Conservation (phyloP, 2,329 filamentous ascomycete genomes). For the Trichoderma brevicompactum region DNA sequence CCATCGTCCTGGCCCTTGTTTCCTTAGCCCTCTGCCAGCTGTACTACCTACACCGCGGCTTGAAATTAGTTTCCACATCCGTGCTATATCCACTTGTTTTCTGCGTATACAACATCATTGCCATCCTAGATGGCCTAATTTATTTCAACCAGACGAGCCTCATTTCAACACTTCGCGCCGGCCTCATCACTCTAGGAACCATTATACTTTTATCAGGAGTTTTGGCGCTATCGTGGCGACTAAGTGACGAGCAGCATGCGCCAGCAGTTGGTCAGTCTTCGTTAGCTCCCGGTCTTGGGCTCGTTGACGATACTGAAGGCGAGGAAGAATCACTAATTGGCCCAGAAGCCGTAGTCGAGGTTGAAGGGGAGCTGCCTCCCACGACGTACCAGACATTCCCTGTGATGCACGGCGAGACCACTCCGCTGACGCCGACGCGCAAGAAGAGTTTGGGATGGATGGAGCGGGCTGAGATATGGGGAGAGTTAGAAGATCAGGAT, state of each 20-base stretch:
- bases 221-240: slow-evolving; percentile 88
- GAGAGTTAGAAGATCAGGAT: slow-evolving; percentile 78
- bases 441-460: slow-evolving; percentile 60
- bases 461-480: slow-evolving; percentile 83
- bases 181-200: slow-evolving; percentile 84
- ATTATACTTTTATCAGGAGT: slow-evolving; percentile 85
- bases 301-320: slow-evolving; percentile 70
- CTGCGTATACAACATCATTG: slow-evolving; percentile 98
- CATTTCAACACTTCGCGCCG: slow-evolving; percentile 74
- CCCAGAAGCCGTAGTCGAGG: slow-evolving; percentile 50
- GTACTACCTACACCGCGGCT: slow-evolving; percentile 90
- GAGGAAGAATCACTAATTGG: slow-evolving; percentile 62
- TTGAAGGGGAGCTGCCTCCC: slow-evolving; percentile 44
- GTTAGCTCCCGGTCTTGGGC: slow-evolving; percentile 79
- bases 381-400: slow-evolving; percentile 55
- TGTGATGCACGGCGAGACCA: slow-evolving; percentile 44
- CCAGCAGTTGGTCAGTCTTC: slow-evolving; percentile 67
- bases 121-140: slow-evolving; percentile 94
- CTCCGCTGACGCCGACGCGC: slow-evolving; percentile 47
- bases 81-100: slow-evolving; percentile 97
- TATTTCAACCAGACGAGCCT: slow-evolving; percentile 91
- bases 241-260: slow-evolving; percentile 75
- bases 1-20: slow-evolving; percentile 81
- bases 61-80: slow-evolving; percentile 94
- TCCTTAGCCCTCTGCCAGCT: slow-evolving; percentile 84